These are phyloP conservation scores for Cucumis hystrix DNA, from an alignment of 306 rosid genomes.

Conservation along the genomic window DNA sequence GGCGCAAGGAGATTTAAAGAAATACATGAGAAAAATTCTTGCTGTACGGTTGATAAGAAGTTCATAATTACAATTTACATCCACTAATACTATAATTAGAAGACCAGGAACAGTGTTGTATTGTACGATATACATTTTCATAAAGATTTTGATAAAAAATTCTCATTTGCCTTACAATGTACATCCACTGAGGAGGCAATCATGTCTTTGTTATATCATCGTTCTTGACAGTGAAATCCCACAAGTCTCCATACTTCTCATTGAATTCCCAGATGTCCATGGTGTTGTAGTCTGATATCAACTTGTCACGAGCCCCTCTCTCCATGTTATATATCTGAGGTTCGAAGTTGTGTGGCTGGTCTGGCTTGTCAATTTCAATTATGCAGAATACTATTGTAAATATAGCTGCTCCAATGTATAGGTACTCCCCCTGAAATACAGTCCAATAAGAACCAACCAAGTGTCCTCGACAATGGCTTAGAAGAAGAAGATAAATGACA, in stretches of 20 bases:
- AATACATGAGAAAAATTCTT: not conserved
- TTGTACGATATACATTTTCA: not conserved
- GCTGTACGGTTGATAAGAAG: not conserved
- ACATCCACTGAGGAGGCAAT: not conserved
- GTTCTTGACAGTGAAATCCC: conserved; percentile 78
- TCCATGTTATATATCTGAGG: conserved; percentile 96
- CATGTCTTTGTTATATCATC: conserved; percentile 47
- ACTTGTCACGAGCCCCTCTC: conserved; percentile 79
- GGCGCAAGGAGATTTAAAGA: not conserved
- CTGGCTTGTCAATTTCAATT: conserved; percentile 95
- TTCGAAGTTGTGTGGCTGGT: conserved; percentile 83
- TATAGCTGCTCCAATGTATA: conserved; percentile 70
- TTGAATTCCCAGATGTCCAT: conserved; percentile 95
- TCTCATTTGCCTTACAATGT: not conserved
- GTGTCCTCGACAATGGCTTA: not conserved
- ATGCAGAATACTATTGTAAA: conserved; percentile 68
- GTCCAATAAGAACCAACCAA: not conserved
- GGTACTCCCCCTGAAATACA: conserved; percentile 66
- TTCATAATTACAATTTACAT: not conserved
- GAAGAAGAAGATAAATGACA: not conserved
- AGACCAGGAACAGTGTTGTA: not conserved
- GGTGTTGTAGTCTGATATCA: conserved; percentile 75
- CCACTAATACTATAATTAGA: not conserved
- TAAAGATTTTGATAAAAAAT: not conserved
- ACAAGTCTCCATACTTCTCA: conserved; percentile 76